Conservation (phyloP, 345 rosid genomes). For the Lagerstroemia speciosa region DNA sequence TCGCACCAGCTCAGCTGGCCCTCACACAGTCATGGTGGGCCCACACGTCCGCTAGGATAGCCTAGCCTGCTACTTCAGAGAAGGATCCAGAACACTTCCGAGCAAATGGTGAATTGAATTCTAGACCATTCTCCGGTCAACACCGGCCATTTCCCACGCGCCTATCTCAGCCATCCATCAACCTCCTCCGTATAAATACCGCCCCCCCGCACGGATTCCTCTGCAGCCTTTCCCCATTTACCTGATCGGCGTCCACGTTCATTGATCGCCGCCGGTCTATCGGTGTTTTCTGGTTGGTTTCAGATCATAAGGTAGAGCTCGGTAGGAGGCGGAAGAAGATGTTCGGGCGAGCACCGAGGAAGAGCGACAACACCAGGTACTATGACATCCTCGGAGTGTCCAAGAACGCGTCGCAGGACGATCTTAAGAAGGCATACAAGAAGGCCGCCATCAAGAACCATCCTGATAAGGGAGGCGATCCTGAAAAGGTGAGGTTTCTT, state of each 20-base stretch:
- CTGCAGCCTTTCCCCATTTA: no score
- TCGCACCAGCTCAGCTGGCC: no score
- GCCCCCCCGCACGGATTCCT: no score
- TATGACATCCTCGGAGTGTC: conserved; percentile 84
- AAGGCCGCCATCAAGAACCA: conserved; percentile 93
- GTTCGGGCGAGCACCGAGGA: conserved; percentile 76
- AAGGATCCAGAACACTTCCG: background rate
- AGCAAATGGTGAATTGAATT: background rate
- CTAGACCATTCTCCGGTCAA: conserved; percentile 5
- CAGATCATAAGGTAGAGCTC: background rate
- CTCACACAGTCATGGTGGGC: background rate
- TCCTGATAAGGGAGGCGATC: conserved; percentile 99
- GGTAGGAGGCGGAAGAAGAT: conserved; percentile 21
- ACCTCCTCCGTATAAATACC: background rate
- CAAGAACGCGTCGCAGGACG: conserved; percentile 63
- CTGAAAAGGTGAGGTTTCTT: conserved; percentile 52
- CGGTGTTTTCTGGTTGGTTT: background rate
- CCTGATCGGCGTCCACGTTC: no score
- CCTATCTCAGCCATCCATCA: conserved; percentile 3
- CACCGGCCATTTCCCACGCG: background rate
- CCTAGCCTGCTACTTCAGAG: background rate
- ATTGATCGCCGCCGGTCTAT: background rate
- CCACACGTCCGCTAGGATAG: background rate
- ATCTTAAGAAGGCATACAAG: conserved; percentile 80
- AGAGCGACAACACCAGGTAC: conserved; percentile 68